Percentiles rank a stretch among this genome's conserved stretches.
Evolutionary conservation across 306 rosid genomes (phyloP).

Genomic region (Chamaecrista fasciculata): DNA sequence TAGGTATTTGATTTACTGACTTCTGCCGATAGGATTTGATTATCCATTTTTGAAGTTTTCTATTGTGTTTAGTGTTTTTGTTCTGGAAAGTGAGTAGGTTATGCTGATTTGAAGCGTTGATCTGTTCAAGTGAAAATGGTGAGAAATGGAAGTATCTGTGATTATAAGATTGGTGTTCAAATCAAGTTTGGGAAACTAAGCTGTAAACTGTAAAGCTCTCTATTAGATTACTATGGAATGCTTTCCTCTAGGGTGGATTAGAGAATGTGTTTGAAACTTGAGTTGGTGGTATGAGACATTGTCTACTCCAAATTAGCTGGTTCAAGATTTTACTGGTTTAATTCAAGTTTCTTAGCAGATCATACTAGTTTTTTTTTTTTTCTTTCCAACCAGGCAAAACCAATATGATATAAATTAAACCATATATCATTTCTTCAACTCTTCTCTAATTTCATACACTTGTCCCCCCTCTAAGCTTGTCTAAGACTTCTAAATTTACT

Average conservation of each 20-base stretch:
- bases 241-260: background rate
- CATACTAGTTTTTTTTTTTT: background rate
- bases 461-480: background rate
- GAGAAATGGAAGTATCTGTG: background rate
- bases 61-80: background rate
- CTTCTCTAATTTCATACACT: constrained; percentile 8
- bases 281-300: constrained; percentile 7
- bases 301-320: constrained; percentile 3
- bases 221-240: constrained; percentile 1
- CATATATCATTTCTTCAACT: background rate
- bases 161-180: background rate
- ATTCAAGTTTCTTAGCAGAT: constrained; percentile 8
- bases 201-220: background rate
- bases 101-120: background rate
- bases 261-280: background rate
- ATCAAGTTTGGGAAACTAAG: background rate
- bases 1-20: constrained; percentile 41
- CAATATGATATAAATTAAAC: background rate
- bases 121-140: background rate
- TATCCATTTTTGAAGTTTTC: background rate
- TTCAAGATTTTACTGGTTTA: background rate
- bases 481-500: background rate
- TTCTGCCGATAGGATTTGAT: background rate
- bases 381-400: background rate
- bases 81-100: constrained; percentile 18